Base-by-base conservation (phyloP, 495 filamentous ascomycete genomes). In the Talaromyces adpressus region DNA sequence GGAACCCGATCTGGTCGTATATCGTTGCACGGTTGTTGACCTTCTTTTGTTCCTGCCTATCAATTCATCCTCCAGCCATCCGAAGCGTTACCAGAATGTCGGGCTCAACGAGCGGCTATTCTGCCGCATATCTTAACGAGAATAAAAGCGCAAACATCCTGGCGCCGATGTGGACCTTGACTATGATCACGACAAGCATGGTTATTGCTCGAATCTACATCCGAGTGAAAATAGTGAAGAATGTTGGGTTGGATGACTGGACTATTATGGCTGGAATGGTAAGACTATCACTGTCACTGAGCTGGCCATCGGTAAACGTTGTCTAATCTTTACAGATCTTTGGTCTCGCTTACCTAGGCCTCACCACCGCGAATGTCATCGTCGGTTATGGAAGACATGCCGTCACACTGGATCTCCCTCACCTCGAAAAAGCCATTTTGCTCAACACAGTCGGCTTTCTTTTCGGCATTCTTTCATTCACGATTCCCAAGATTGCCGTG, bases 191-290 rank as follows among this genome's bases (percentile, higher is more conserved):
- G 0, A 59, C 69, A 18, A 25, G 79, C 7, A 59, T 75, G 0
- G 71, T 79, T 14, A 67, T 69, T 0, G 66, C 75, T 23, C 74
- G 83, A 53, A 70, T 84, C 27, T 84, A 73, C 49, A 82, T 82
- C 51, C 79, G 82, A 8, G 39, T 69, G 6, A 65, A 66, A 22
- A 71, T 84, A 61, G 63, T 81, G 27, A 75, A 73, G 20, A 80
- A 73, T 45, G 53, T 82, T 5, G 82, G 82, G 2, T 57, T 67
- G 25, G 83, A 85, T 72, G 82, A 86, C 66, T 81, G 76, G 53
- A 73, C 81, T 41, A 81, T 84, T 69, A 67, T 73, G 1, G 25
- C 71, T 2, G 72, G 81, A 49, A 71, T 80, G 68, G 79, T 81
- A 65, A 61, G 65, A 29, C 2, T 25, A 25, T 56, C 22, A 29